phyloP scores from a whole-genome alignment of 2,329 filamentous ascomycete genomes.

The Botrytis tulipae region DNA sequence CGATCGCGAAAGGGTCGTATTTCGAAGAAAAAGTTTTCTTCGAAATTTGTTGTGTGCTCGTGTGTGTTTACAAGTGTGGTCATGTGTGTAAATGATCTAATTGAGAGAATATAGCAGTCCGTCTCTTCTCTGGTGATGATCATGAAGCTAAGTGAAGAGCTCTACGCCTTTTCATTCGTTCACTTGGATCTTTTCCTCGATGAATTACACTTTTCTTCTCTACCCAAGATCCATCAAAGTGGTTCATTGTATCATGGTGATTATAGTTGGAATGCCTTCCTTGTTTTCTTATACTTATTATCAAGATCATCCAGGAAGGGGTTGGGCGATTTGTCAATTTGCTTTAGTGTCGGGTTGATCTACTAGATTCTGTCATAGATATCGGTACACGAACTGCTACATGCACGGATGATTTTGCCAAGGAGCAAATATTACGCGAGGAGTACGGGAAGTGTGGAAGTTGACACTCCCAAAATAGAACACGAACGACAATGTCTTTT shows the following conservation, averaged over 20 bases:
- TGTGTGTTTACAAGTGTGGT: background rate
- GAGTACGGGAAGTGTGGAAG: background rate
- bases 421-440: background rate
- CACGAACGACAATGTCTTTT: background rate
- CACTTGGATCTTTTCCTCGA: background rate
- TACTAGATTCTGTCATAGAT: background rate
- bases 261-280: too few species aligned
- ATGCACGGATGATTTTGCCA: background rate
- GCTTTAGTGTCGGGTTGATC: background rate
- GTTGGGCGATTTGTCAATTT: background rate
- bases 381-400: background rate
- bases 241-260: too few species aligned
- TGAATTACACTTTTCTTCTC: background rate
- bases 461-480: background rate
- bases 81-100: too few species aligned
- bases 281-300: background rate
- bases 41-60: too few species aligned
- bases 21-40: too few species aligned
- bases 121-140: background rate
- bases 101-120: background rate
- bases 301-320: background rate
- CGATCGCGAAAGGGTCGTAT: too few species aligned
- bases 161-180: background rate
- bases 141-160: background rate
- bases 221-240: too few species aligned